Evolutionary conservation across 495 filamentous ascomycete genomes (phyloP).

Genomic region (Penicillium argentinense): DNA sequence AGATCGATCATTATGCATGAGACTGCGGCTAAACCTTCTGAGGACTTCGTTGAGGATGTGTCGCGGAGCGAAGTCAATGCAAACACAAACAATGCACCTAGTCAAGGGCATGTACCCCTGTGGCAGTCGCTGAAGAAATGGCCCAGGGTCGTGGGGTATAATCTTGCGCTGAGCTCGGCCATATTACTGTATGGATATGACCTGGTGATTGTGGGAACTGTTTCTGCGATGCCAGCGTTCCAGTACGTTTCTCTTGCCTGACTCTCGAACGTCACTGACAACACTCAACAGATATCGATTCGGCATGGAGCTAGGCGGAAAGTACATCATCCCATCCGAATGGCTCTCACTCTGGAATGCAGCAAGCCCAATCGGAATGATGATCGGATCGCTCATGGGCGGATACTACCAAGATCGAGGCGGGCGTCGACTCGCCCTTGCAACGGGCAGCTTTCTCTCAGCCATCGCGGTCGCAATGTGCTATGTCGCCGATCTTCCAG

Average conservation of each 20-base stretch:
- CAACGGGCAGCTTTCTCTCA: constrained; percentile 33
- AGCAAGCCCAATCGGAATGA: constrained; percentile 38
- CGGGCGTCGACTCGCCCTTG: constrained; percentile 40
- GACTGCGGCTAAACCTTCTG: neutral
- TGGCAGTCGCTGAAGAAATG: constrained; percentile 22
- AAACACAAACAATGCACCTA: neutral
- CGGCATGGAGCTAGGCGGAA: constrained; percentile 27
- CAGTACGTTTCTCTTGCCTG: constrained; percentile 21
- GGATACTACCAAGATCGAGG: constrained; percentile 42
- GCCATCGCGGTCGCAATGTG: constrained; percentile 38
- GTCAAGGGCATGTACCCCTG: constrained; percentile 7
- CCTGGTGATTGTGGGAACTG: constrained; percentile 46
- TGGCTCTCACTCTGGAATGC: constrained; percentile 50
- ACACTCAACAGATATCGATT: constrained; percentile 30
- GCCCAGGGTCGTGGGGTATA: constrained; percentile 27
- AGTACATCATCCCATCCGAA: constrained; percentile 45
- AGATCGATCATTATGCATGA: neutral
- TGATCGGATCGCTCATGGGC: constrained; percentile 39
- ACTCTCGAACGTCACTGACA: too few species aligned
- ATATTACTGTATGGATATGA: constrained; percentile 51
- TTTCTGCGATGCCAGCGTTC: constrained; percentile 46
- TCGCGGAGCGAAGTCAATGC: neutral
- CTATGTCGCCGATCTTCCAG: constrained; percentile 31
- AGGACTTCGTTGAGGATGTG: constrained; percentile 3
- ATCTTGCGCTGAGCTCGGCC: constrained; percentile 30